phyloP scores from a whole-genome alignment of 139 green algal species.

The Asterochloris sp. region DNA sequence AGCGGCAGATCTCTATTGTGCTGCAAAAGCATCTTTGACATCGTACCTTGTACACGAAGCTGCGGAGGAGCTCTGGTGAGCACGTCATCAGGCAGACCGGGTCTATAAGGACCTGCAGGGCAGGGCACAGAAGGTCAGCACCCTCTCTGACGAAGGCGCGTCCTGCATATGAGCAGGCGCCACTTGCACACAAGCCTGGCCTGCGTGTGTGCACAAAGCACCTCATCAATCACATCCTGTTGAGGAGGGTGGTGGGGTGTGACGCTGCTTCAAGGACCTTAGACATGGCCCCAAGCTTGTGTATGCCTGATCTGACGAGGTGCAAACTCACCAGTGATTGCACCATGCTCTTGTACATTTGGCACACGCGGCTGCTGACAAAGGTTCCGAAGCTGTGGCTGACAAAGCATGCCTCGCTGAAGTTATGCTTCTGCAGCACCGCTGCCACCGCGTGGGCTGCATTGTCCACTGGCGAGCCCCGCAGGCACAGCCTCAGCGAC shows the following conservation, averaged over 20 bases:
- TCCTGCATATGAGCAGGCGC: background rate
- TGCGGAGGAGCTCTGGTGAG: conserved; percentile 49
- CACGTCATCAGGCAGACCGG: conserved; percentile 51
- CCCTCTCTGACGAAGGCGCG: background rate
- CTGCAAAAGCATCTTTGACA: too few species aligned
- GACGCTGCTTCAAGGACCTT: too few species aligned
- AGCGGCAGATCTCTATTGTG: too few species aligned
- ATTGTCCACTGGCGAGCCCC: conserved; percentile 28
- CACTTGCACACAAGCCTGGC: background rate
- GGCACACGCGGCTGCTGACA: conserved; percentile 34
- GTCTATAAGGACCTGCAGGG: conserved; percentile 38
- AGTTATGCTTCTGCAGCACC: conserved; percentile 20
- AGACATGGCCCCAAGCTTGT: too few species aligned
- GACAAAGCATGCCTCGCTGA: conserved; percentile 31
- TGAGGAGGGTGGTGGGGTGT: too few species aligned
- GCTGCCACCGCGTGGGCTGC: conserved; percentile 28
- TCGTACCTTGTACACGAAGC: conserved; percentile 43
- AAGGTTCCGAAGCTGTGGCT: conserved; percentile 55
- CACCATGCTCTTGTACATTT: conserved; percentile 29
- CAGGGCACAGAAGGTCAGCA: background rate
- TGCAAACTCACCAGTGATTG: conserved; percentile 11
- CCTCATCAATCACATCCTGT: too few species aligned
- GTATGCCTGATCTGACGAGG: too few species aligned
- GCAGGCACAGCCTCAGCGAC: conserved; percentile 30
- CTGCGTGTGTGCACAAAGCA: background rate